Percentiles rank a stretch among this genome's conserved stretches.
phyloP scores from a whole-genome alignment of 371 early-diverging fungal genomes.

The Quaeritorhiza haematococci region DNA sequence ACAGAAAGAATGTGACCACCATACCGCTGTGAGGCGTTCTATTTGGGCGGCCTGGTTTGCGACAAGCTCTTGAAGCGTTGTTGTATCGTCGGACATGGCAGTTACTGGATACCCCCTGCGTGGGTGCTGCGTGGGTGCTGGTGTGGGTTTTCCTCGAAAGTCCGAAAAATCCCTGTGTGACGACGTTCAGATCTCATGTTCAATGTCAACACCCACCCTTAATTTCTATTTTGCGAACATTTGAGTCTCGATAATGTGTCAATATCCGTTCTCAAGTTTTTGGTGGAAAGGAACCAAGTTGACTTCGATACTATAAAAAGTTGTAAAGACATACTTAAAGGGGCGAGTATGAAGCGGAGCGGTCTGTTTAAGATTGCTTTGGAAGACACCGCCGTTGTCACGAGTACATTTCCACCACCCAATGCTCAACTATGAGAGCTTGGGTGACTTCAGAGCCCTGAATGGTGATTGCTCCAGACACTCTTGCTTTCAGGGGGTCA shows the following conservation, averaged over 20 bases:
- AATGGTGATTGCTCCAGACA: background rate
- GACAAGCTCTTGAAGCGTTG: constrained; percentile 8
- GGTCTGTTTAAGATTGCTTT: too few species aligned
- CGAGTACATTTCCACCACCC: too few species aligned
- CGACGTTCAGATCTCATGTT: background rate
- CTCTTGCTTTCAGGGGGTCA: too few species aligned
- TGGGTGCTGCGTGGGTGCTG: background rate
- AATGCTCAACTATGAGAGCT: too few species aligned
- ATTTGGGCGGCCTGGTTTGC: constrained; percentile 10
- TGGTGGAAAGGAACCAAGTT: too few species aligned
- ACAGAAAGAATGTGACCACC: constrained; percentile 3
- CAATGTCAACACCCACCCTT: background rate
- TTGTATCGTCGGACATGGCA: background rate
- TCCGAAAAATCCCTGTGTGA: background rate
- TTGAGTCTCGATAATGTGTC: too few species aligned
- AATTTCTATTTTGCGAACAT: too few species aligned
- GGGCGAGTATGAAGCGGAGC: too few species aligned
- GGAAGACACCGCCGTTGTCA: too few species aligned
- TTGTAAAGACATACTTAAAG: too few species aligned
- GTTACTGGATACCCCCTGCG: background rate
- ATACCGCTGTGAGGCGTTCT: background rate
- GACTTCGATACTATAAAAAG: too few species aligned
- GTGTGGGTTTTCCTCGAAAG: background rate
- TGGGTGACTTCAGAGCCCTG: background rate
- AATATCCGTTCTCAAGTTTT: too few species aligned